These are phyloP conservation scores for Sporothrix variecibatus DNA, from an alignment of 2,329 filamentous ascomycete genomes.

Conservation along the genomic window DNA sequence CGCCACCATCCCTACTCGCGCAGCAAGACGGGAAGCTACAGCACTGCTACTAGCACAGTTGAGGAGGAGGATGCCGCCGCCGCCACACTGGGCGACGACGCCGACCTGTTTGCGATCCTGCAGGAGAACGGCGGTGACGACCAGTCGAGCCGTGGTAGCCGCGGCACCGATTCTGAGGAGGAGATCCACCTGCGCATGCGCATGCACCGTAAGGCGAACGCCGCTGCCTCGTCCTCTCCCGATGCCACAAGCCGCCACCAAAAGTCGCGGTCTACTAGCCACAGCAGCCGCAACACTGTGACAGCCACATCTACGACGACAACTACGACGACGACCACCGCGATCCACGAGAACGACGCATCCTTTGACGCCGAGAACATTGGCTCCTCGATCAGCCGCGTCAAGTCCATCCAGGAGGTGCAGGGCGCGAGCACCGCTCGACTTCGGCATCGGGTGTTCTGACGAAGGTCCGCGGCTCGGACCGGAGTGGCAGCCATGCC, in stretches of 20 bases:
- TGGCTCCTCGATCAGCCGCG: constrained; percentile 49
- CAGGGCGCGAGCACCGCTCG: constrained; percentile 44
- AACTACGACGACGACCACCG: constrained; percentile 61
- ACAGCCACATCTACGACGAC: constrained; percentile 63
- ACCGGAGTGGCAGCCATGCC: constrained; percentile 30
- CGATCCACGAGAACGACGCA: constrained; percentile 65
- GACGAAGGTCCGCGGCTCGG: constrained; percentile 61
- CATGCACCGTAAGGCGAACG: constrained; percentile 63
- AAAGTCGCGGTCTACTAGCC: constrained; percentile 46
- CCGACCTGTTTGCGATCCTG: constrained; percentile 41
- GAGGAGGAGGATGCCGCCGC: constrained; percentile 50
- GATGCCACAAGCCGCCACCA: constrained; percentile 55
- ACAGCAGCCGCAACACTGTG: constrained; percentile 62
- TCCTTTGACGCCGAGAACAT: constrained; percentile 73
- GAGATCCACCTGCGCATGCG: constrained; percentile 77
- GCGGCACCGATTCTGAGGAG: constrained; percentile 70
- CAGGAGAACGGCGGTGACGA: constrained; percentile 60
- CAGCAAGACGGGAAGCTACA: constrained; percentile 55
- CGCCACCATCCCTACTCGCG: constrained; percentile 69
- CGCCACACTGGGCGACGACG: constrained; percentile 54
- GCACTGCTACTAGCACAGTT: constrained; percentile 41
- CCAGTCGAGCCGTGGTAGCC: constrained; percentile 60
- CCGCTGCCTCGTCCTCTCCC: constrained; percentile 60
- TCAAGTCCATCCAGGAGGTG: constrained; percentile 52
- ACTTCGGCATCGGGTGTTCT: constrained; percentile 58